These are phyloP conservation scores for Aspergillus tamarii DNA, from an alignment of 2,329 filamentous ascomycete genomes.

Conservation along the genomic window DNA sequence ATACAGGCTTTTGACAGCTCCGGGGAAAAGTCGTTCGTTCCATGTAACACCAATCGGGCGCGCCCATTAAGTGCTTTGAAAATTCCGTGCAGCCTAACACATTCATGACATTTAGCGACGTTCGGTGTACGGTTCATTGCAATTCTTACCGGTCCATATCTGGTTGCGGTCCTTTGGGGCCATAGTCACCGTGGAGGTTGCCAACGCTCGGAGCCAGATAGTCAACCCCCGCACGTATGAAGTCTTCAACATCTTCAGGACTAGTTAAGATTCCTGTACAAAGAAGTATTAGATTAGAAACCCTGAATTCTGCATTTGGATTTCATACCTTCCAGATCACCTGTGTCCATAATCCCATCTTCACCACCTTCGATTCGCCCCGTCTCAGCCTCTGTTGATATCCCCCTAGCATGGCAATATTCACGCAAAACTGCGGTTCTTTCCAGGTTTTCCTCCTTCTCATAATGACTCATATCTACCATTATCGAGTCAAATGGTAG, in stretches of 20 bases:
- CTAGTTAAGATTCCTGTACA: conserved; percentile 60
- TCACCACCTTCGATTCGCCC: conserved; percentile 71
- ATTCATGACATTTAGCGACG: conserved; percentile 27
- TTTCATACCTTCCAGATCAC: conserved; percentile 53
- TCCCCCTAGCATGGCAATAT: conserved; percentile 64
- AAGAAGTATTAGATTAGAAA: background rate
- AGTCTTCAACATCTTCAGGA: conserved; percentile 67
- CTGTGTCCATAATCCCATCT: conserved; percentile 70
- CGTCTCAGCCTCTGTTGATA: conserved; percentile 69
- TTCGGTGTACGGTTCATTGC: too few relatives aligned
- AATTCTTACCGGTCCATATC: conserved; percentile 40
- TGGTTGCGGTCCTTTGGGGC: conserved; percentile 61
- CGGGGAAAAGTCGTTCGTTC: conserved; percentile 57
- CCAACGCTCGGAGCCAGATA: conserved; percentile 73
- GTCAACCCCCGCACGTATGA: conserved; percentile 69
- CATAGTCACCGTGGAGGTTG: conserved; percentile 73
- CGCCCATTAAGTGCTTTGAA: conserved; percentile 49
- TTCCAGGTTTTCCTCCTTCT: conserved; percentile 67
- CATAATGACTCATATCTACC: conserved; percentile 73
- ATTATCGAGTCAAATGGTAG: conserved; percentile 69
- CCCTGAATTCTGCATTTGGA: background rate
- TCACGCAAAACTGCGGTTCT: conserved; percentile 62
- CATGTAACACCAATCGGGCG: conserved; percentile 58
- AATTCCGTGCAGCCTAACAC: conserved; percentile 53
- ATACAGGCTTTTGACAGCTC: conserved; percentile 56